Evolutionary conservation across 192 early-diverging fungal species (phyloP).

Genomic region (Paraglomus occultum): DNA sequence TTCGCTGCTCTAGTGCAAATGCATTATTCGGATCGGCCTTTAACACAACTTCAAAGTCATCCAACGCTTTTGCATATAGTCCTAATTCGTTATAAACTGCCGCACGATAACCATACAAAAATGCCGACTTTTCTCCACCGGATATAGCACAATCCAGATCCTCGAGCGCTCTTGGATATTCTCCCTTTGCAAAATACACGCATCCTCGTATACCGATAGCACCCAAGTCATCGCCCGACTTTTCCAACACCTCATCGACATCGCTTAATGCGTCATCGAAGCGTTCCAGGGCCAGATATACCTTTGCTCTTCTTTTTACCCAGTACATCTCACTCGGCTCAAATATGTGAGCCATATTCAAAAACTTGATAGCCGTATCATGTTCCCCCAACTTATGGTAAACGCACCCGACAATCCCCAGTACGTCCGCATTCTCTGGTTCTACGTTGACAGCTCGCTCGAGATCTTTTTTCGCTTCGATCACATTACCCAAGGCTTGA

Average conservation of each 20-base stretch:
- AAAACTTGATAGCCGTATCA: no score
- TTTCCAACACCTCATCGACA: slow-evolving; percentile 1
- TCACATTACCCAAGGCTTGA: neutral
- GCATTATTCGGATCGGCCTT: slow-evolving; percentile 15
- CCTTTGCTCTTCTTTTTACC: no score
- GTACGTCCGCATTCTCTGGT: no score
- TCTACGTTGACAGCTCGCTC: neutral
- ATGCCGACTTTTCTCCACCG: no score
- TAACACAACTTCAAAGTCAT: neutral
- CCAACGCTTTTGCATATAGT: neutral
- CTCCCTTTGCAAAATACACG: neutral
- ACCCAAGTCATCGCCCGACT: neutral
- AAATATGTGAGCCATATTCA: no score
- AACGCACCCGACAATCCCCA: no score
- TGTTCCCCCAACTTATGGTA: no score
- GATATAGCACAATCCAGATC: slow-evolving; percentile 4
- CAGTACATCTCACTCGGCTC: no score
- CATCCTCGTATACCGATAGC: slow-evolving; percentile 9
- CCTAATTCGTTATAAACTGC: neutral
- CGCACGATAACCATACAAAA: slow-evolving; percentile 11
- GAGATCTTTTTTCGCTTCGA: neutral
- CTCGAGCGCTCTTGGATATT: no score
- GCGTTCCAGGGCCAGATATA: no score
- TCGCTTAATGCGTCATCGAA: neutral
- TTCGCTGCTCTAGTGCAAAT: slow-evolving; percentile 5